These are phyloP conservation scores for Proliferodiscus dingleyae DNA, from an alignment of 2,329 filamentous ascomycete genomes.

Conservation along the genomic window DNA sequence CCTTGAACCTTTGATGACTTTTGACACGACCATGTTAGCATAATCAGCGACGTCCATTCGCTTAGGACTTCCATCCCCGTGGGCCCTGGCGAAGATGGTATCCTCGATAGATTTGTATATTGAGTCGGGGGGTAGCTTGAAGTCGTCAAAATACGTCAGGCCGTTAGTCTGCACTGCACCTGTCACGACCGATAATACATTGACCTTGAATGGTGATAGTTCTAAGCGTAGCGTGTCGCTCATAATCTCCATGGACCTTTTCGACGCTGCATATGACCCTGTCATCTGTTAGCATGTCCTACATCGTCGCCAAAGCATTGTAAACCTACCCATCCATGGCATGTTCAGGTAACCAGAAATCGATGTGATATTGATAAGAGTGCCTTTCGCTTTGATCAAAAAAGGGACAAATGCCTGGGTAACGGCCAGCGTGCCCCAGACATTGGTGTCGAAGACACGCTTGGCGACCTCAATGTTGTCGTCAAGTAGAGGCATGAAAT, in stretches of 20 bases:
- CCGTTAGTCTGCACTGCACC: conserved; percentile 9
- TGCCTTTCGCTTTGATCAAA: conserved; percentile 27
- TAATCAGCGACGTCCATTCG: neutral
- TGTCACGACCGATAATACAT: conserved; percentile 11
- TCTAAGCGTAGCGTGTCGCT: conserved; percentile 11
- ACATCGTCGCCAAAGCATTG: neutral
- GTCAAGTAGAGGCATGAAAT: conserved; percentile 30
- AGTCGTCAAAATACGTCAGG: neutral
- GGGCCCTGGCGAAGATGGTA: neutral
- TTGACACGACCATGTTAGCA: neutral
- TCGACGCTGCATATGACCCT: conserved; percentile 14
- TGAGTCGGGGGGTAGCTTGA: neutral
- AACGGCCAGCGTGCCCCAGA: conserved; percentile 27
- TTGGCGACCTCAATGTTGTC: conserved; percentile 23
- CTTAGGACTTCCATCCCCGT: neutral
- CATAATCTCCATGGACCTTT: conserved; percentile 9
- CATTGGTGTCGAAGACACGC: conserved; percentile 28
- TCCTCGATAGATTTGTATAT: neutral
- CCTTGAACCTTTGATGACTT: neutral
- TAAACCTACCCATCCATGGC: conserved; percentile 4
- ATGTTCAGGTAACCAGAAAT: conserved; percentile 8
- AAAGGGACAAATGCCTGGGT: conserved; percentile 26
- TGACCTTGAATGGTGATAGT: conserved; percentile 11
- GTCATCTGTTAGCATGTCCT: conserved; percentile 8
- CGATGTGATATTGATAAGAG: conserved; percentile 40